phyloP scores from a whole-genome alignment of 2,329 filamentous ascomycete genomes.

The Ceratocystis albifundus region DNA sequence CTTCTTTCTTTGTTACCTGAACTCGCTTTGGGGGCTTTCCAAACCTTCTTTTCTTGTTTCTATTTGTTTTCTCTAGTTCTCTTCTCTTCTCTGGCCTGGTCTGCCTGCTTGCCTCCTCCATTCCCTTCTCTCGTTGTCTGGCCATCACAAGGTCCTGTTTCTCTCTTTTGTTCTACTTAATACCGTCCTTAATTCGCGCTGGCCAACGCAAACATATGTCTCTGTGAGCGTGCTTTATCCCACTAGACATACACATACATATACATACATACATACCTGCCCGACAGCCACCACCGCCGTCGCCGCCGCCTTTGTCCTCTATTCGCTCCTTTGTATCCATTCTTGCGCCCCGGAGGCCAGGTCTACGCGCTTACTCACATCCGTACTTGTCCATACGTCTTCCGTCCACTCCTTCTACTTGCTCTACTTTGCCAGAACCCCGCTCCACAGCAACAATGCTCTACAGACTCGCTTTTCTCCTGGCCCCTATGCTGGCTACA shows the following conservation, averaged over 20 bases:
- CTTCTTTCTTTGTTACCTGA: not conserved
- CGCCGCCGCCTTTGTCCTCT: not conserved
- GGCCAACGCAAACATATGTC: not conserved
- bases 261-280: not conserved
- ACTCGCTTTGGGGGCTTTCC: not conserved
- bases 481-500: slow-evolving; percentile 15
- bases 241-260: not conserved
- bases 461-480: slow-evolving; percentile 10
- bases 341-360: slow-evolving; percentile 5
- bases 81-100: slow-evolving; percentile 8
- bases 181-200: not conserved
- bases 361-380: not conserved
- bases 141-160: no score
- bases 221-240: not conserved
- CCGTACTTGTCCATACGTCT: not conserved
- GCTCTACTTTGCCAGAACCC: not conserved
- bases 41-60: not conserved
- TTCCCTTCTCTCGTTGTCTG: slow-evolving; percentile 3
- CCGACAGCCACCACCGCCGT: not conserved
- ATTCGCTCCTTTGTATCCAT: not conserved
- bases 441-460: slow-evolving; percentile 10
- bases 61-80: not conserved
- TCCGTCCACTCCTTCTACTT: not conserved
- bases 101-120: slow-evolving; percentile 6
- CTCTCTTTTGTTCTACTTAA: not conserved